Conservation (phyloP, 108 stramenopile species). For the Pinguiococcus pyrenoidosus region DNA sequence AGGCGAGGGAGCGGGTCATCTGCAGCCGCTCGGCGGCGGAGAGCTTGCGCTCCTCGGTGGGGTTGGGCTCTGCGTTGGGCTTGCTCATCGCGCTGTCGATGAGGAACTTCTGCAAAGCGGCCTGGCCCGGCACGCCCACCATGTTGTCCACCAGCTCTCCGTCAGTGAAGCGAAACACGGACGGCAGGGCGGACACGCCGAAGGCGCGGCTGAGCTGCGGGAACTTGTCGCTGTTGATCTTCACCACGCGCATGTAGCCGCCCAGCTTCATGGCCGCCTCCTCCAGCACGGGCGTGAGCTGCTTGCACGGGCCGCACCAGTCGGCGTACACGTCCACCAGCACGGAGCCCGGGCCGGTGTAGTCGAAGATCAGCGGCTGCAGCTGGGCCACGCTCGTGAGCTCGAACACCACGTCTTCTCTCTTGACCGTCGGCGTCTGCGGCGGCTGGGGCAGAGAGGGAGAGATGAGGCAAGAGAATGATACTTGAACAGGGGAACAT, state of each 20-base stretch:
- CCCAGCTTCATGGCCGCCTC: slow-evolving; percentile 24
- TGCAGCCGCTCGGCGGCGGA: too few species aligned
- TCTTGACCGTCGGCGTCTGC: slow-evolving; percentile 9
- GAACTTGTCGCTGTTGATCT: slow-evolving; percentile 5
- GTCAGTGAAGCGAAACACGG: slow-evolving; percentile 18
- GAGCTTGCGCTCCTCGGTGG: not conserved
- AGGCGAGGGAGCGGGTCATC: too few species aligned
- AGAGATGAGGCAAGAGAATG: too few species aligned
- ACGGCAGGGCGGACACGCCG: slow-evolving; percentile 9
- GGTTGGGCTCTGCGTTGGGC: not conserved
- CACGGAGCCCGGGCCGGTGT: slow-evolving; percentile 1
- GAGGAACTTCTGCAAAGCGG: slow-evolving; percentile 22
- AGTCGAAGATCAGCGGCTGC: not conserved
- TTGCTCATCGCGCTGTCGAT: slow-evolving; percentile 14
- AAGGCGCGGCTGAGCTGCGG: not conserved
- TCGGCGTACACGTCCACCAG: slow-evolving; percentile 34
- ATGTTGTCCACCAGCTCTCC: slow-evolving; percentile 18
- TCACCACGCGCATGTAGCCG: slow-evolving; percentile 23
- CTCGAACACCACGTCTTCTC: slow-evolving; percentile 34
- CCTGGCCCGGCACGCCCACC: slow-evolving; percentile 8
- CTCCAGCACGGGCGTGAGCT: slow-evolving; percentile 33
- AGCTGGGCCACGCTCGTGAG: slow-evolving; percentile 16
- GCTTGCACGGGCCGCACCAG: slow-evolving; percentile 39
- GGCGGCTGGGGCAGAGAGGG: too few species aligned
- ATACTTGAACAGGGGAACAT: too few species aligned